Percentiles rank a stretch among this genome's conserved stretches.
Evolutionary conservation across 805 yeast genomes (phyloP).

Genomic region (Candida hungchunana): DNA sequence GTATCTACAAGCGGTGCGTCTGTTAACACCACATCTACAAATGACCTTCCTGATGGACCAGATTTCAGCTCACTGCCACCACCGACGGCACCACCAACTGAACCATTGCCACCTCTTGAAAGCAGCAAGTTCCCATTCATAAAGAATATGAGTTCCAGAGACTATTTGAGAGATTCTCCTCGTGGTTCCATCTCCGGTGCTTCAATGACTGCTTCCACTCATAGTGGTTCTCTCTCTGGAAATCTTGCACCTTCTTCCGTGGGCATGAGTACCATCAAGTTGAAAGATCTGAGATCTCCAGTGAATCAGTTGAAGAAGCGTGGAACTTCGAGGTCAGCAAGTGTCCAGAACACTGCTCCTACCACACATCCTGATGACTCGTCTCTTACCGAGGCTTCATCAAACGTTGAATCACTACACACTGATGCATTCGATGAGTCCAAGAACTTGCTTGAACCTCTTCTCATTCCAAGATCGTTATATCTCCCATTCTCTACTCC

Average conservation of each 20-base stretch:
- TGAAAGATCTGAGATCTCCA: slow-evolving; percentile 21
- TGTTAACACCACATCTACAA: slow-evolving; percentile 23
- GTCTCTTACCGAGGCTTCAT: slow-evolving; percentile 13
- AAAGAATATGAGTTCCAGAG: slow-evolving; percentile 15
- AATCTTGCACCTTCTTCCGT: not conserved
- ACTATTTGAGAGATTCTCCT: slow-evolving; percentile 35
- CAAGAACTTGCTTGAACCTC: slow-evolving; percentile 45
- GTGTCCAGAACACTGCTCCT: slow-evolving; percentile 6
- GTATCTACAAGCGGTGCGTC: slow-evolving; percentile 32
- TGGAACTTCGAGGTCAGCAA: slow-evolving; percentile 19
- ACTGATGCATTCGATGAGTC: slow-evolving; percentile 16
- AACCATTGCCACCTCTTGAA: slow-evolving; percentile 37
- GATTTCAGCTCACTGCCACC: slow-evolving; percentile 44
- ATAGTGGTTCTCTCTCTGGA: not conserved
- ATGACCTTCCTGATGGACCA: slow-evolving; percentile 26
- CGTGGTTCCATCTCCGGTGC: slow-evolving; percentile 42
- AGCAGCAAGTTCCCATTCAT: slow-evolving; percentile 4
- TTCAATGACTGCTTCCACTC: slow-evolving; percentile 5
- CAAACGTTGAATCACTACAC: slow-evolving; percentile 15
- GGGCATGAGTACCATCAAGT: slow-evolving; percentile 11
- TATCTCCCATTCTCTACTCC: slow-evolving; percentile 63
- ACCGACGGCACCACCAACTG: slow-evolving; percentile 51
- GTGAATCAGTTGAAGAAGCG: slow-evolving; percentile 16
- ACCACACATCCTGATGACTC: slow-evolving; percentile 12
- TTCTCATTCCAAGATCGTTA: slow-evolving; percentile 61